Evolutionary conservation across 768 basidiomycete genomes (phyloP).

Genomic region (Cyclocybe aegerita): DNA sequence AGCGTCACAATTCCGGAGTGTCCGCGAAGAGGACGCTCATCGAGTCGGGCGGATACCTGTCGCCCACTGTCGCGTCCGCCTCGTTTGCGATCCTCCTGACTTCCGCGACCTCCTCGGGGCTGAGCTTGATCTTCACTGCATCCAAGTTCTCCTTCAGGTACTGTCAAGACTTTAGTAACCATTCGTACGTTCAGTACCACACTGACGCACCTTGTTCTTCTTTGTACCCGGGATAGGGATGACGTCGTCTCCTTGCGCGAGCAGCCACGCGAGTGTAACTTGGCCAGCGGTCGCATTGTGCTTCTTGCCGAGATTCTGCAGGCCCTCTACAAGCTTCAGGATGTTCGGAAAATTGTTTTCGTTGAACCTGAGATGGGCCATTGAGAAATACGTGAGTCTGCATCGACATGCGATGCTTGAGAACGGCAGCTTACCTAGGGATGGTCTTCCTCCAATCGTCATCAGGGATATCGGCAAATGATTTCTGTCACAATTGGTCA

Average conservation of each 20-base stretch:
- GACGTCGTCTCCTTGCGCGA: slow-evolving; percentile 46
- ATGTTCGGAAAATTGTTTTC: slow-evolving; percentile 49
- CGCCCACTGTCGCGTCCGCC: slow-evolving; percentile 27
- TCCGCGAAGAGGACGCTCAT: slow-evolving; percentile 28
- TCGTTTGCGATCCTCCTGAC: slow-evolving; percentile 34
- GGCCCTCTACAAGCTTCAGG: slow-evolving; percentile 36
- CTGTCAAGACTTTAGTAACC: slow-evolving; percentile 8
- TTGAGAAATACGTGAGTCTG: too few relatives aligned
- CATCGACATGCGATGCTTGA: too few relatives aligned
- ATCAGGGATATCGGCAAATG: slow-evolving; percentile 35
- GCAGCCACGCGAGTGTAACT: slow-evolving; percentile 48
- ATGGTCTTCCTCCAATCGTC: slow-evolving; percentile 36
- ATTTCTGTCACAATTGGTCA: slow-evolving; percentile 21
- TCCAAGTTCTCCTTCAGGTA: slow-evolving; percentile 45
- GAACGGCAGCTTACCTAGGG: slow-evolving; percentile 23
- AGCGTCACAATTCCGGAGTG: slow-evolving; percentile 22
- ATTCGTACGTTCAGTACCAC: too few relatives aligned
- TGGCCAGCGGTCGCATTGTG: slow-evolving; percentile 45
- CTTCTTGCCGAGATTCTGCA: slow-evolving; percentile 37
- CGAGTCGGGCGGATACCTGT: slow-evolving; percentile 31
- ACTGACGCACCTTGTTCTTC: slow-evolving; percentile 17
- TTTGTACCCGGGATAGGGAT: slow-evolving; percentile 52
- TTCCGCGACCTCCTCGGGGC: slow-evolving; percentile 33
- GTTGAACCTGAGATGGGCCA: slow-evolving; percentile 21
- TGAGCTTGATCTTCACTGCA: slow-evolving; percentile 31